These are phyloP conservation scores for Podila clonocystis DNA, from an alignment of 192 early-diverging fungal species.

Conservation along the genomic window DNA sequence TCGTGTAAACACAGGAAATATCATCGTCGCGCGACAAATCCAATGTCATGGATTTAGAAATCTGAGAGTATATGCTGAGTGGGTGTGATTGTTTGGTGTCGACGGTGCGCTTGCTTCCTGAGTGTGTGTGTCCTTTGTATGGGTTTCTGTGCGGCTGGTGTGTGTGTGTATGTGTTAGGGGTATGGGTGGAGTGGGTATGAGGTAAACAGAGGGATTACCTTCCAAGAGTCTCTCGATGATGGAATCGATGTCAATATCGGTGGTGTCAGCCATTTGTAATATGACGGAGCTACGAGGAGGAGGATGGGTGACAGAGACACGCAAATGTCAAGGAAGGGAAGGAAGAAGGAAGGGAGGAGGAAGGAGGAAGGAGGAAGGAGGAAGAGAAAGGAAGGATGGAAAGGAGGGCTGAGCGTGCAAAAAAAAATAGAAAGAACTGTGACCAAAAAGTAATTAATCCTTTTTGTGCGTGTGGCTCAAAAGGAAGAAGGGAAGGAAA, in stretches of 20 bases:
- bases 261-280: conserved; percentile 57
- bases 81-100: too few species aligned
- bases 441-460: background rate
- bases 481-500: background rate
- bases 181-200: background rate
- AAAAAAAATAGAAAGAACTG: conserved; percentile 1
- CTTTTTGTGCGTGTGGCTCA: background rate
- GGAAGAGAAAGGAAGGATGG: background rate
- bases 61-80: too few species aligned
- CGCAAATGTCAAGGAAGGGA: background rate
- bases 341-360: background rate
- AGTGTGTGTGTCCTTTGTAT: background rate
- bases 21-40: too few species aligned
- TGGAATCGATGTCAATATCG: conserved; percentile 86
- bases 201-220: conserved; percentile 60
- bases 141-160: background rate
- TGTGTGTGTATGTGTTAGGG: background rate
- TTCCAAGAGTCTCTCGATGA: conserved; percentile 92
- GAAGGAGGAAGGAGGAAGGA: background rate
- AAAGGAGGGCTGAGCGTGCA: background rate
- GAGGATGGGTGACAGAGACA: background rate
- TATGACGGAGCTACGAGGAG: background rate
- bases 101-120: too few species aligned
- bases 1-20: too few species aligned
- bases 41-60: too few species aligned